Conservation (phyloP, 2,329 filamentous ascomycete genomes). For the Arthrobotrys pseudoclavata region DNA sequence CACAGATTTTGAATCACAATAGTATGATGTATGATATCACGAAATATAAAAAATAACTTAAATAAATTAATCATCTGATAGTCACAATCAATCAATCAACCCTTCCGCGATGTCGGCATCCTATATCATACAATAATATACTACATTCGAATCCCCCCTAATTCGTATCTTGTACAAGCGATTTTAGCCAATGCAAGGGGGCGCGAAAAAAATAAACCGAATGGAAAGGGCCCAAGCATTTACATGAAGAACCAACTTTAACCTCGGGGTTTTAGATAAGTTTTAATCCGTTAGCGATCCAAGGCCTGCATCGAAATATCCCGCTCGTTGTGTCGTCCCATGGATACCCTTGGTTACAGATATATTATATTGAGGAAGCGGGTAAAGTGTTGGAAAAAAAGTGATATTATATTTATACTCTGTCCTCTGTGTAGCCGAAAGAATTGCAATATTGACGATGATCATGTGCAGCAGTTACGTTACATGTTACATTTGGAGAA, state of each 20-base stretch:
- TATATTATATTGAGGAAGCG: slow-evolving; percentile 20
- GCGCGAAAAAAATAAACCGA: neutral
- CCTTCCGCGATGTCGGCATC: slow-evolving; percentile 19
- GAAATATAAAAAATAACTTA: neutral
- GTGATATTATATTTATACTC: neutral
- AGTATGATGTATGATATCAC: neutral
- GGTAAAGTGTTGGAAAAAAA: too few species aligned
- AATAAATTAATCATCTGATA: slow-evolving; percentile 19
- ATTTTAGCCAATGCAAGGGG: slow-evolving; percentile 25
- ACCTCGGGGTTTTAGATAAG: slow-evolving; percentile 29
- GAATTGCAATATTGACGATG: neutral
- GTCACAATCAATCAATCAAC: neutral
- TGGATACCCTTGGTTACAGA: slow-evolving; percentile 36
- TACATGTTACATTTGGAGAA: neutral
- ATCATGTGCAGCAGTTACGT: slow-evolving; percentile 3
- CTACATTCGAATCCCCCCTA: neutral
- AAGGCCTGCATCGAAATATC: slow-evolving; percentile 8
- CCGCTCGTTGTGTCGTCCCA: slow-evolving; percentile 25
- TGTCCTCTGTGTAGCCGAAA: neutral
- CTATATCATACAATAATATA: slow-evolving; percentile 7
- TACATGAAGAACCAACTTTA: neutral
- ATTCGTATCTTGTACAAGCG: slow-evolving; percentile 6
- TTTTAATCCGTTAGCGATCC: slow-evolving; percentile 18
- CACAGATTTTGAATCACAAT: neutral
- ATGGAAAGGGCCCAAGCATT: slow-evolving; percentile 19